These are phyloP conservation scores for Eleusine indica DNA, from an alignment of 176 grass and related monocot species.

Conservation along the genomic window DNA sequence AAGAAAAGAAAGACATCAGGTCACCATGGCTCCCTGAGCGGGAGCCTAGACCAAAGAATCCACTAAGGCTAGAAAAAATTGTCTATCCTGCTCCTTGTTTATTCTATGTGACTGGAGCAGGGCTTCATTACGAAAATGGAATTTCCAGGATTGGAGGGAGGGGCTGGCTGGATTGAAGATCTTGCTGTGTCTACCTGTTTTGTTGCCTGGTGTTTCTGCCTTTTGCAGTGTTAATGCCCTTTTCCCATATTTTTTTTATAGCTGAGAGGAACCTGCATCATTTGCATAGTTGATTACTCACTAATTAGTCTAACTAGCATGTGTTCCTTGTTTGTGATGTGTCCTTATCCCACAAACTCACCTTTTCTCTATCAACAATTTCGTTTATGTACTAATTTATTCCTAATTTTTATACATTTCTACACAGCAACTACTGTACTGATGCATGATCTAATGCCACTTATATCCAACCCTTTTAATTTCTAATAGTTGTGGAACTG, in stretches of 20 bases:
- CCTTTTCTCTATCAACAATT: neutral
- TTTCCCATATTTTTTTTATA: neutral
- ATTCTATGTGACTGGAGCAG: too few relatives aligned
- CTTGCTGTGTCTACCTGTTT: neutral
- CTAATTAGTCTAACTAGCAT: neutral
- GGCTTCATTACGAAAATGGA: too few relatives aligned
- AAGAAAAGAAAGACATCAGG: too few relatives aligned
- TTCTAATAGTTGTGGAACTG: constrained; percentile 11
- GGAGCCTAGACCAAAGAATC: too few relatives aligned
- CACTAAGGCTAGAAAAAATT: too few relatives aligned
- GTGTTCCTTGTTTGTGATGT: constrained; percentile 6
- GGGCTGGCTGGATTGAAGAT: too few relatives aligned
- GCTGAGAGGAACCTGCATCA: neutral
- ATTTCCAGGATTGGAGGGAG: too few relatives aligned
- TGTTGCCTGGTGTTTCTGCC: neutral
- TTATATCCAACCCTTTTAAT: neutral
- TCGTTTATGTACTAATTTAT: neutral
- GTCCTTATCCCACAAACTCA: constrained; percentile 10
- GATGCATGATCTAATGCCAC: neutral
- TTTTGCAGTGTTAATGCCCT: neutral
- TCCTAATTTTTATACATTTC: neutral
- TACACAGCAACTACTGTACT: neutral
- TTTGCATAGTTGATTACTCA: neutral
- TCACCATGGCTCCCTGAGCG: too few relatives aligned
- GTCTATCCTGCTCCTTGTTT: too few relatives aligned